Evolutionary conservation across 805 yeast genomes (phyloP), one percentile per base, ranked within the genome.

Genomic region (Saccharomycopsis malanga): DNA sequence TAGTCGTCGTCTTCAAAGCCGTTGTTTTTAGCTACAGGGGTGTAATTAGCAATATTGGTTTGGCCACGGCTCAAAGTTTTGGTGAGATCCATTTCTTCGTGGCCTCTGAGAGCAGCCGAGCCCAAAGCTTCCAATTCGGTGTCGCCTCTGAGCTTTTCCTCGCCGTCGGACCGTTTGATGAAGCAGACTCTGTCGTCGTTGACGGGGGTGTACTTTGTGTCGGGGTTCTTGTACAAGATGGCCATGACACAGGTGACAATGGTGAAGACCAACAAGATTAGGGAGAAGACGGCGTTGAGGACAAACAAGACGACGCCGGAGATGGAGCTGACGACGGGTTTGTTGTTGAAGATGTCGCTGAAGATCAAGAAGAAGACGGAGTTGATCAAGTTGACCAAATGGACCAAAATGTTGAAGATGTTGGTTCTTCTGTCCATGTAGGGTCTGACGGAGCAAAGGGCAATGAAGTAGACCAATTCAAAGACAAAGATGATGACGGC

Each of bases 181-280:
- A 93, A 93, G n/a, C 96, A 85, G 44, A 85, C 93, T 62, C 98
- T 79, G 61, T 93, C 98, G 64, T 93, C 98, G 57, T 83, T 84
- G 83, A 91, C 84, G 53, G 96, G 98, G 68, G 87, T 91, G 69
- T 93, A 93, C 57, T 95, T 77, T 7, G 91, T 79, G 65, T 93
- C 98, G 45, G 98, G 98, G 63, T 93, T 88, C 71, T 84, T 87
- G 63, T 84, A 82, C 27, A 89, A 56, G 57, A 93, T 65, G 0
- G 96, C 96, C 65, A 87, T 69, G 4, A 81, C 70, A 68, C 98
- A 89, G 1, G 96, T 85, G 34, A 88, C 78, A 57, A 93, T 80
- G 39, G 96, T 88, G 72, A 89, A 82, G 42, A 93, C 69, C 61
- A 93, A 68, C 58, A 91, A 73, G 58, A 86, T 74, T 55, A 87